These are phyloP conservation scores for Salicornia ramosissima DNA, from an alignment of 148 eudicot species.

Conservation along the genomic window DNA sequence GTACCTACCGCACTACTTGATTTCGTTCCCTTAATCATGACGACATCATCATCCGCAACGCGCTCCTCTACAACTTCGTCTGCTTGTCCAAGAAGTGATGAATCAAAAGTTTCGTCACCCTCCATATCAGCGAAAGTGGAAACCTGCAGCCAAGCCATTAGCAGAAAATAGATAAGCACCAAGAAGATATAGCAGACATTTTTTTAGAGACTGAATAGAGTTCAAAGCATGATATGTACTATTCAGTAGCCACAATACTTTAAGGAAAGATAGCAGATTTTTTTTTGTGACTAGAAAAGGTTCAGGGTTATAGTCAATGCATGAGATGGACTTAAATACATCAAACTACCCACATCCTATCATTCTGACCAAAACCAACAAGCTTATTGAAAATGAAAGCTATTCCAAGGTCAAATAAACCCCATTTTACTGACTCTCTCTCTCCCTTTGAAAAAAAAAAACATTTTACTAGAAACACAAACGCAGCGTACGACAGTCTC, in stretches of 20 bases:
- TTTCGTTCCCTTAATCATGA: conserved; percentile 92
- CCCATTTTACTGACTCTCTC: too few species aligned
- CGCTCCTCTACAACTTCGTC: conserved; percentile 99
- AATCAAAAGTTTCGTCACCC: conserved; percentile 98
- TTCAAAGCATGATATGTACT: too few species aligned
- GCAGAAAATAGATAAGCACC: neutral
- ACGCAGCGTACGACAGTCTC: too few species aligned
- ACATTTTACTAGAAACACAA: too few species aligned
- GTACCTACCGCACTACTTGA: conserved; percentile 71
- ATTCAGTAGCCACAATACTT: too few species aligned
- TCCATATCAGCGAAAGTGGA: conserved; percentile 99
- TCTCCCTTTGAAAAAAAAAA: too few species aligned
- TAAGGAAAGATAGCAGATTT: too few species aligned
- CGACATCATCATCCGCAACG: conserved; percentile 93
- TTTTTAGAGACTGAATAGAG: too few species aligned
- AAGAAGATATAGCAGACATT: neutral
- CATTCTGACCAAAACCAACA: neutral
- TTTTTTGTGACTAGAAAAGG: too few species aligned
- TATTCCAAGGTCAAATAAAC: too few species aligned
- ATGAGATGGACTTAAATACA: neutral
- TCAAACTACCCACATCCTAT: neutral
- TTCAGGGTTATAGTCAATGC: neutral
- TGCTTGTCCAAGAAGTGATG: conserved; percentile 83
- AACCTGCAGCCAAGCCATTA: conserved; percentile 44
- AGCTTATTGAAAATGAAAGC: neutral